Evolutionary conservation across 768 basidiomycete species (phyloP).

Genomic region (Leccinum rimulosum): DNA sequence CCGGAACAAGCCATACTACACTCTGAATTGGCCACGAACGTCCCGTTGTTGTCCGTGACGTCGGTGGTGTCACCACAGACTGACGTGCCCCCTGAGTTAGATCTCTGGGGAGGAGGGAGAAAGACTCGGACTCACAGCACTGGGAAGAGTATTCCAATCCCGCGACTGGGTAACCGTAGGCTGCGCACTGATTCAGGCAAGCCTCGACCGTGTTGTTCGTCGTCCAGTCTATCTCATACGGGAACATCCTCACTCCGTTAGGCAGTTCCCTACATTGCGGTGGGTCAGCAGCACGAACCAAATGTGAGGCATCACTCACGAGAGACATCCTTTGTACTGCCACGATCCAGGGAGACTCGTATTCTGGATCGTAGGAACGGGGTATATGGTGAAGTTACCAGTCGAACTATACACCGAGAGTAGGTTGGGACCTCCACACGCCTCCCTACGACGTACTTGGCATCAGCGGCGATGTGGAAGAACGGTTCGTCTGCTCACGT

Average conservation of each 20-base stretch:
- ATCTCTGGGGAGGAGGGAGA: neutral
- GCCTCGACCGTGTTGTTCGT: conserved; percentile 61
- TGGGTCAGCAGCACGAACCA: neutral
- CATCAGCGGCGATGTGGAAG: neutral
- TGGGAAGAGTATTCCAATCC: conserved; percentile 70
- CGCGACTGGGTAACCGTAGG: conserved; percentile 69
- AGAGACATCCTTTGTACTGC: conserved; percentile 64
- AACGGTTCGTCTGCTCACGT: conserved; percentile 42
- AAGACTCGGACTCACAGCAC: conserved; percentile 55
- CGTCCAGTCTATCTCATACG: conserved; percentile 55
- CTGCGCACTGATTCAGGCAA: conserved; percentile 67
- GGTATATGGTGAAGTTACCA: conserved; percentile 47
- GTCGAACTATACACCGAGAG: conserved; percentile 65
- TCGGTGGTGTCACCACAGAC: conserved; percentile 71
- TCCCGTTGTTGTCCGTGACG: conserved; percentile 37
- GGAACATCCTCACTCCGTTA: conserved; percentile 49
- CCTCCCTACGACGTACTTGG: conserved; percentile 40
- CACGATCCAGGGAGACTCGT: conserved; percentile 64
- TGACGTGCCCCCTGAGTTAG: conserved; percentile 22
- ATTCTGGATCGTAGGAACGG: conserved; percentile 56
- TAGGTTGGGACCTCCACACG: conserved; percentile 73
- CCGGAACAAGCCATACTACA: conserved; percentile 61
- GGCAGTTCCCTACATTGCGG: conserved; percentile 43
- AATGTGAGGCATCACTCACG: conserved; percentile 38
- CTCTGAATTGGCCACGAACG: conserved; percentile 33